Percentiles rank a stretch among this genome's conserved stretches.
phyloP scores from a whole-genome alignment of 805 yeast genomes.

The Metschnikowia matae region DNA sequence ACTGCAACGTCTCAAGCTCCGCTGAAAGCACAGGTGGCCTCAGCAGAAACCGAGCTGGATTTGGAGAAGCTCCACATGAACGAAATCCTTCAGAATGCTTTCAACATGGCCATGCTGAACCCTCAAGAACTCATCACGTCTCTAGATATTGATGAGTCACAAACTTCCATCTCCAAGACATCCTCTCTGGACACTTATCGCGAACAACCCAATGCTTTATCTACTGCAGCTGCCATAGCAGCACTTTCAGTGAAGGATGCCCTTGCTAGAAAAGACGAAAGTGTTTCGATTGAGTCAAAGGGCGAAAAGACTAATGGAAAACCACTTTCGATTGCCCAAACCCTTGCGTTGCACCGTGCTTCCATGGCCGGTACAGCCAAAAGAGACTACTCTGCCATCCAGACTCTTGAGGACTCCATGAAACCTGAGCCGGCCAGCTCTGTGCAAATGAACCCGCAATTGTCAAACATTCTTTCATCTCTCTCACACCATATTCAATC shows the following conservation, averaged over 20 bases:
- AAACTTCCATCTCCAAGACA: background rate
- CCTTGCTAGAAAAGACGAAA: background rate
- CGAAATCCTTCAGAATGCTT: constrained; percentile 72
- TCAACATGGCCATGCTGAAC: constrained; percentile 70
- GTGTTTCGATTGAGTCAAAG: background rate
- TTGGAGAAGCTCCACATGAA: constrained; percentile 57
- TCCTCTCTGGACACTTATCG: constrained; percentile 2
- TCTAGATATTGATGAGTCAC: constrained; percentile 27
- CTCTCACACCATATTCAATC: constrained; percentile 29
- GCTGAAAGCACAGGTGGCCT: background rate
- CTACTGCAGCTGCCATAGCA: constrained; percentile 15
- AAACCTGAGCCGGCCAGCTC: constrained; percentile 6
- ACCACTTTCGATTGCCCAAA: constrained; percentile 53
- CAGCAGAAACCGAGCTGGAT: constrained; percentile 34
- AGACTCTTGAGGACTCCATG: constrained; percentile 24
- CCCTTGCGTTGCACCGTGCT: constrained; percentile 51
- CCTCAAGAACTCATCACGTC: constrained; percentile 44
- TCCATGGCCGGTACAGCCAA: constrained; percentile 33
- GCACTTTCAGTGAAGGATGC: constrained; percentile 11
- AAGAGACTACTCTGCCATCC: constrained; percentile 27
- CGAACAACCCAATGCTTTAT: constrained; percentile 5
- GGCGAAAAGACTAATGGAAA: constrained; percentile 14
- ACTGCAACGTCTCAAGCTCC: constrained; percentile 4
- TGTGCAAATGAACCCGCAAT: constrained; percentile 24
- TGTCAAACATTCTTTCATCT: constrained; percentile 30